phyloP scores from a whole-genome alignment of 1,139 yeast genomes.

The Saccharomyces hybrid region DNA sequence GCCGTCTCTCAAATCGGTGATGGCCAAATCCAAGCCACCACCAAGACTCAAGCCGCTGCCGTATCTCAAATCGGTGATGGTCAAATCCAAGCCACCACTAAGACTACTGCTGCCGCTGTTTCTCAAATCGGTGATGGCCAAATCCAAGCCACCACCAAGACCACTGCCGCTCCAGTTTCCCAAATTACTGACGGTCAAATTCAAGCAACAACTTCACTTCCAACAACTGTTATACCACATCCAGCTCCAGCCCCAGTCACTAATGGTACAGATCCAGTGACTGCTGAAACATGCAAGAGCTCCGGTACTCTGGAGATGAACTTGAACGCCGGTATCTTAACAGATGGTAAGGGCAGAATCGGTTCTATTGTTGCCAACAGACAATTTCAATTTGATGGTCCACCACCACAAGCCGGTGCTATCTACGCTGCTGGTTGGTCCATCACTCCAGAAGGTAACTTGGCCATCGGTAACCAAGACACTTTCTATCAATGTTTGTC shows the following conservation, averaged over 20 bases:
- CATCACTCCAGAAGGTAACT: constrained; percentile 52
- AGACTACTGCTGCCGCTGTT: background rate
- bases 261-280: constrained; percentile 22
- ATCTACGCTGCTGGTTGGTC: constrained; percentile 85
- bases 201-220: constrained; percentile 33
- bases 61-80: constrained; percentile 42
- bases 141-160: constrained; percentile 26
- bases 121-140: constrained; percentile 13
- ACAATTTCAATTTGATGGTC: constrained; percentile 88
- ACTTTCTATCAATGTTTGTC: constrained; percentile 75
- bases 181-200: constrained; percentile 4
- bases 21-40: constrained; percentile 12
- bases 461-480: constrained; percentile 61
- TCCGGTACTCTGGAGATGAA: constrained; percentile 48
- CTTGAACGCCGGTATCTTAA: constrained; percentile 47
- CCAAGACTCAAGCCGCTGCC: constrained; percentile 35
- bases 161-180: constrained; percentile 15
- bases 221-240: constrained; percentile 68
- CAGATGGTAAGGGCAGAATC: constrained; percentile 60
- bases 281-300: constrained; percentile 40
- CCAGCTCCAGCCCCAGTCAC: constrained; percentile 42
- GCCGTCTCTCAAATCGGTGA: constrained; percentile 9
- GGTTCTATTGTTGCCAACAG: constrained; percentile 82
- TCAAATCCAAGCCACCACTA: constrained; percentile 33
- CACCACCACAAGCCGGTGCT: constrained; percentile 87